Percentiles rank a stretch among this genome's conserved stretches.
phyloP scores from a whole-genome alignment of 2,329 filamentous ascomycete genomes.

The Alternaria longipes region DNA sequence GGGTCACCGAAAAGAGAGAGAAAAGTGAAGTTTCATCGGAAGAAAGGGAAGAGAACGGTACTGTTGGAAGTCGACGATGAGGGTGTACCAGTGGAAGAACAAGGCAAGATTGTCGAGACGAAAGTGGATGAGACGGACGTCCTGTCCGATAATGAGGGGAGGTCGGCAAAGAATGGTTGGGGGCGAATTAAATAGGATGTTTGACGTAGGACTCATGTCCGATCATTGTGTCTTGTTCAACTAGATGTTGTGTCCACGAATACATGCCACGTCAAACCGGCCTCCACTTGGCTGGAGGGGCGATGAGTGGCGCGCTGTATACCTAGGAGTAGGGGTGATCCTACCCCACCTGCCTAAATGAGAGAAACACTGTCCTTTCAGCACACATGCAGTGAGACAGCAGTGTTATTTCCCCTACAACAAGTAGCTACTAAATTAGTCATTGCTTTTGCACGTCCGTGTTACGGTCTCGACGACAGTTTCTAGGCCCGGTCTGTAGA shows the following conservation, averaged over 20 bases:
- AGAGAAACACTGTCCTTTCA: neutral
- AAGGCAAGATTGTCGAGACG: neutral
- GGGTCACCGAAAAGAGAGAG: neutral
- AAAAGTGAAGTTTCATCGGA: neutral
- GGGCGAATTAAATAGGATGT: too few species aligned
- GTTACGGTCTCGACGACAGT: neutral
- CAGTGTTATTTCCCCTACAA: rapidly evolving
- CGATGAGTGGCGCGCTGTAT: neutral
- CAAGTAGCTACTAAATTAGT: rapidly evolving
- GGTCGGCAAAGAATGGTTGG: neutral
- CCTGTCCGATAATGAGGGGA: slow-evolving; percentile 9
- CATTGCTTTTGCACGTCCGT: neutral
- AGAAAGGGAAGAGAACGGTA: neutral
- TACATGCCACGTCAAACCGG: too few species aligned
- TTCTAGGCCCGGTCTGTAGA: neutral
- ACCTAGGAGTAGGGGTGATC: neutral
- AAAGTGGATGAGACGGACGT: neutral
- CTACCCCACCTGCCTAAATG: neutral
- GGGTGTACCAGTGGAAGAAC: neutral
- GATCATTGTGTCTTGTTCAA: too few species aligned
- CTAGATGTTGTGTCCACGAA: too few species aligned
- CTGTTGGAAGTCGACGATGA: neutral
- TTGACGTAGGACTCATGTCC: too few species aligned
- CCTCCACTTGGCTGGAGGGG: too few species aligned
- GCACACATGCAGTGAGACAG: neutral